Evolutionary conservation across 257 asterid genomes (phyloP), one percentile per base, ranked within the genome.

Genomic region (Gardenia jasminoides): DNA sequence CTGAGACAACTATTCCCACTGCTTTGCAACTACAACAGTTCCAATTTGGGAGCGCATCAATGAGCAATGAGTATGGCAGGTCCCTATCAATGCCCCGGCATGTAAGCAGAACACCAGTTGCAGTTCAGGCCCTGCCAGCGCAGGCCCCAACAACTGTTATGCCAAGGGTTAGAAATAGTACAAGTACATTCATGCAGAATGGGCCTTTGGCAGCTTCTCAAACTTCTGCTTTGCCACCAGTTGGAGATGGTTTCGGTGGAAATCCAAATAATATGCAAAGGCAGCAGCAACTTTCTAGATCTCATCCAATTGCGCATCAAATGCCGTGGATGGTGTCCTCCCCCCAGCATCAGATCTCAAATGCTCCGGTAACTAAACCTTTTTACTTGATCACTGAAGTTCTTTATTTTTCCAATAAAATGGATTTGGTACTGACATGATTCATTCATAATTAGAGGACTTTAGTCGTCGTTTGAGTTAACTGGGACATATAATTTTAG

Each of bases 71-170:
- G 68, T 90, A 83, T 67, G 95, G 92, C 66, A 83, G 88, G 81
- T 77, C 72, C 56, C 85, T 85, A 41, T 74, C 88, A 48, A 16
- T 82, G 43, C 77, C 85, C 71, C 84, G 81, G 71, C 84, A 88
- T 69, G 87, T 87, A 80, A 84, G 79, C 80, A 83, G 92, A 85
- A 80, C 85, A n/a, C 91, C 92, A 24, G 64, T 10, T 67, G 91
- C 91, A 41, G 85, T 88, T 83, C 96, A 89, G 86, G 92, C 92
- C 73, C 93, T 93, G 85, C 94, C 93, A 20, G 91, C 86, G 22
- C 93, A 87, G 85, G 30, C 80, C 69, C 81, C 89, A 15, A 46
- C 84, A 75, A 71, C 86, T 43, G 72, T 75, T 66, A 84, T 76
- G 76, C 90, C 83, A 80, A 83, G 86, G 74, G 82, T 83, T 31